Percentiles rank a stretch among this genome's conserved stretches.
phyloP scores from a whole-genome alignment of 2,329 filamentous ascomycete genomes.

The Pseudohalonectria lignicola region DNA sequence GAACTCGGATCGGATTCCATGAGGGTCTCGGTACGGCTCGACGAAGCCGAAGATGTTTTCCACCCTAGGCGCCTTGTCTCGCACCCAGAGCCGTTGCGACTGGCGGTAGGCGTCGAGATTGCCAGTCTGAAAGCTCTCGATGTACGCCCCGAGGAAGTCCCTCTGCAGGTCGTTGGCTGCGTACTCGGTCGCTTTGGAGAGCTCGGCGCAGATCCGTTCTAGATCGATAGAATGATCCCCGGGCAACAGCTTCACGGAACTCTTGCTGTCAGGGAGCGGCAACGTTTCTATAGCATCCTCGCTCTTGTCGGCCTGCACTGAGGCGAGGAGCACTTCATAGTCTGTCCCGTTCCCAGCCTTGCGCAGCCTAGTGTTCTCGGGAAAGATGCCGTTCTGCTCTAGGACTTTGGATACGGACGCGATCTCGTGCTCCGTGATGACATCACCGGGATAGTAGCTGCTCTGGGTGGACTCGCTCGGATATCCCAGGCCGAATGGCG shows the following conservation, averaged over 20 bases:
- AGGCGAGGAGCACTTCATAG: slow-evolving; percentile 67
- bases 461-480: slow-evolving; percentile 66
- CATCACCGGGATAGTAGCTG: slow-evolving; percentile 63
- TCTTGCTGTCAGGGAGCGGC: slow-evolving; percentile 52
- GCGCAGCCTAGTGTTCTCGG: slow-evolving; percentile 65
- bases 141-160: slow-evolving; percentile 64
- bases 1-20: slow-evolving; percentile 73
- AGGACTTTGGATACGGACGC: slow-evolving; percentile 58
- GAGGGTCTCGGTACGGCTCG: slow-evolving; percentile 76
- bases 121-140: slow-evolving; percentile 62
- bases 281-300: slow-evolving; percentile 48
- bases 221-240: slow-evolving; percentile 67
- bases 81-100: slow-evolving; percentile 71
- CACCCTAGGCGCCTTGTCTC: slow-evolving; percentile 69
- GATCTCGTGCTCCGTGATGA: slow-evolving; percentile 67
- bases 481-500: slow-evolving; percentile 64
- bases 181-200: slow-evolving; percentile 56
- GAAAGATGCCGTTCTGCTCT: slow-evolving; percentile 55
- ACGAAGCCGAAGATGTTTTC: slow-evolving; percentile 78
- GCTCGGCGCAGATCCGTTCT: slow-evolving; percentile 52
- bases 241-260: slow-evolving; percentile 59
- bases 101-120: slow-evolving; percentile 71
- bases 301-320: slow-evolving; percentile 57
- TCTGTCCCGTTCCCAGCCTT: slow-evolving; percentile 43
- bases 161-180: slow-evolving; percentile 64